Base-by-base conservation (phyloP, 805 yeast species). In the Clavispora vitiphila region DNA sequence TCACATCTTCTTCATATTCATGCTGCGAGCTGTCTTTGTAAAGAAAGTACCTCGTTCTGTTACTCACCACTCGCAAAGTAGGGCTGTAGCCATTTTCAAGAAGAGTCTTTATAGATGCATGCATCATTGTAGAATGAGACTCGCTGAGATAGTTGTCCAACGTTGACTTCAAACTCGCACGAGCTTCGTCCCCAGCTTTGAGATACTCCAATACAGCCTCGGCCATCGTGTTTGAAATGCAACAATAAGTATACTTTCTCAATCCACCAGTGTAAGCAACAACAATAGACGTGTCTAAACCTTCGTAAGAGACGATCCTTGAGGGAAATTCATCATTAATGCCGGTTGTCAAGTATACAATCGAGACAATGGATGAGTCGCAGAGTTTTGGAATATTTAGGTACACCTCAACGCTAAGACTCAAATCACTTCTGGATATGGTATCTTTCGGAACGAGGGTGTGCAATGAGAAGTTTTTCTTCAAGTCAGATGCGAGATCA, bases 181-280 rank as follows among this genome's bases (percentile, higher is more conserved):
- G 18, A 59, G 44, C 50, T 57, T 16, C 19, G 5, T 10, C 20
- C 2, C 50, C 47, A 19, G 58, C 49, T 16, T 36, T 34, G 31
- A 66, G 47, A 37, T 56, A 60, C 10, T 45, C 38, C 10, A 60
- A 35, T 19, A 69, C 49, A 18, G 35, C 31, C 27, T 46, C 41
- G 8, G 37, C 54, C 27, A 50, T 36, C 7, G 43, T 42, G 44
- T 64, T 67, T n/a, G 72, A 65, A 12, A 69, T 51, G 18, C 56
- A 51, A 41, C 73, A 69, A 47, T 68, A 66, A 8, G 70, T 49
- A 46, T 59, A 64, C 41, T 64, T 67, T 25, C 75, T 56, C 16
- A 69, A 55, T 2, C 74, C 75, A 2, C 74, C 74, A 8, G 67
- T 61, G 38, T 57, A 56, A 9, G 66, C 62, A 9, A 69, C 56